Base-by-base conservation (phyloP, 345 rosid genomes). In the Pistacia atlantica region DNA sequence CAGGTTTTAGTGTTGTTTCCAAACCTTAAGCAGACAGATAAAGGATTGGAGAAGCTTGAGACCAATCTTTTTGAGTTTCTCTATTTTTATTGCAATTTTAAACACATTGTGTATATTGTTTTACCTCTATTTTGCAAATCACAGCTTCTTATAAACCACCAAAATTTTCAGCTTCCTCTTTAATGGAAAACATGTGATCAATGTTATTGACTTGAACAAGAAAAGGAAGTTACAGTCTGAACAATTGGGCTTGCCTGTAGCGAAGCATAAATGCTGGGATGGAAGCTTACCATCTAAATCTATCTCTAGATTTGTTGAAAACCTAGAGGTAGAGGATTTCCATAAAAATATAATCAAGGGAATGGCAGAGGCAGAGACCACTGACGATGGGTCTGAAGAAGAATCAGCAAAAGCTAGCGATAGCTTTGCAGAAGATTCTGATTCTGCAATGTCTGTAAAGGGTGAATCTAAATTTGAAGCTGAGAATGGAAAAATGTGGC, bases 211-310 rank as follows among this genome's bases (percentile, higher is more conserved):
- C 72, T 69, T 79, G 25, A 83, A 62, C 75, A 89, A 86, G 87
- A 91, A 91, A 81, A 83, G 95, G 54, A 91, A 89, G 78, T 73
- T 87, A 52, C 83, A 77, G 75, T 77, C 81, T 31, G 90, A 83
- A 79, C 82, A 78, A 31, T 81, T 86, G 45, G 87, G 65, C 64
- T 85, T 80, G 81, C 93, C 93, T 54, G 10, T 52, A 18, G 69
- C 90, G 2, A 91, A 91, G 82, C 93, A 88, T 74, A 82, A 78
- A 57, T 86, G 90, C 75, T 82, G 83, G 74, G 72, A 75, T 73
- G 78, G 80, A 63, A 77, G 81, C 58, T 69, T 82, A 17, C 67
- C 65, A 10, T 57, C 75, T 16, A 77, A 78, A 25, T 72, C 78
- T 45, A 58, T 71, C 33, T 52, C 75, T 49, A 28, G 20, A 4